Percentiles rank a stretch among this genome's conserved stretches.
phyloP scores from a whole-genome alignment of 768 basidiomycete species.

The Mycena albidolilacea region DNA sequence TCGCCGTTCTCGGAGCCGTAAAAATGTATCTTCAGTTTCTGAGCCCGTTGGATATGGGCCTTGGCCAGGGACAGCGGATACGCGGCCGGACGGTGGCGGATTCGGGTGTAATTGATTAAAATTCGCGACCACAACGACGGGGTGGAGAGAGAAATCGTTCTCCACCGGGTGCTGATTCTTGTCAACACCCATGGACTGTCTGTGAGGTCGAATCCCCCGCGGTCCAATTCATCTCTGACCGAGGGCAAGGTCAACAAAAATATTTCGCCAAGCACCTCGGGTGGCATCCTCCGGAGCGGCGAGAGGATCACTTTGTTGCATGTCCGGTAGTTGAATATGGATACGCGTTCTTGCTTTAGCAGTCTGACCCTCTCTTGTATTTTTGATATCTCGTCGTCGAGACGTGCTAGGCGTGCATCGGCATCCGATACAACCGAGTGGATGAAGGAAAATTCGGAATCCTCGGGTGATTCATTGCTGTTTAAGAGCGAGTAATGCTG shows the following conservation, averaged over 20 bases:
- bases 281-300: constrained; percentile 22
- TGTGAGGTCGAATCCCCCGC: background rate
- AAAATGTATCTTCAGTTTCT: constrained; percentile 1
- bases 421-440: background rate
- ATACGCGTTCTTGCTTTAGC: background rate
- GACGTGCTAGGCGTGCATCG: background rate
- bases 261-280: constrained; percentile 21
- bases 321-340: background rate
- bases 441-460: background rate
- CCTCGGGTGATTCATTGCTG: background rate
- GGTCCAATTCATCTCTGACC: background rate
- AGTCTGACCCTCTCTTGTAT: constrained; percentile 1
- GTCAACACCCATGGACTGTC: constrained; percentile 22
- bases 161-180: background rate
- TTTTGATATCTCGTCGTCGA: constrained; percentile 19
- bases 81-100: background rate
- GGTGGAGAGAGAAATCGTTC: background rate
- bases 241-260: constrained; percentile 15
- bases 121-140: constrained; percentile 18
- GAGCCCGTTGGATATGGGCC: constrained; percentile 6
- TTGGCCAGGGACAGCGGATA: background rate
- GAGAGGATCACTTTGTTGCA: background rate
- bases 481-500: background rate
- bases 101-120: background rate
- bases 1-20: background rate